phyloP scores from a whole-genome alignment of 1,139 yeast genomes.

The Waltiozyma sp. region DNA sequence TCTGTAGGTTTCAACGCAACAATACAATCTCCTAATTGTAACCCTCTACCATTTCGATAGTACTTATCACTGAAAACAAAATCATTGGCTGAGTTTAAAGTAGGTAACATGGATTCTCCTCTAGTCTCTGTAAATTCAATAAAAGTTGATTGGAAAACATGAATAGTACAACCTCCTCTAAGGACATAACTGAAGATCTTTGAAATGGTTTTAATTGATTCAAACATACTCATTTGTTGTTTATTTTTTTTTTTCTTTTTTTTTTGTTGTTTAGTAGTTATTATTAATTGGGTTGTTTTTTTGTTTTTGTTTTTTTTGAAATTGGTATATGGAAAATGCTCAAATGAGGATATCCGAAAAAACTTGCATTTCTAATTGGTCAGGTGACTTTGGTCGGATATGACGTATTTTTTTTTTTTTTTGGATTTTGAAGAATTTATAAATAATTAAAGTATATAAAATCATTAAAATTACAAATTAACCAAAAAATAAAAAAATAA shows the following conservation, averaged over 20 bases:
- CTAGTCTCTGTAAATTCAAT: conserved; percentile 74
- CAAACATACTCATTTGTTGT: conserved; percentile 4
- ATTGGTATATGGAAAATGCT: too few relatives aligned
- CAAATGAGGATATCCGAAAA: too few relatives aligned
- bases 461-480: too few relatives aligned
- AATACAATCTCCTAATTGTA: conserved; percentile 75
- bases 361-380: background rate
- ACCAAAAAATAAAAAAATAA: too few relatives aligned
- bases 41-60: conserved; percentile 31
- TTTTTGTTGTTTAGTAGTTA: too few relatives aligned
- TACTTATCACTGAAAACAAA: conserved; percentile 72
- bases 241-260: background rate
- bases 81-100: conserved; percentile 64
- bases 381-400: background rate
- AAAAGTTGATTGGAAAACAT: conserved; percentile 51
- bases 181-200: conserved; percentile 22
- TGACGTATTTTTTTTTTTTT: too few relatives aligned
- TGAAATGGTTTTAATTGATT: conserved; percentile 11
- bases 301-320: too few relatives aligned
- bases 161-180: conserved; percentile 60
- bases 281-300: too few relatives aligned
- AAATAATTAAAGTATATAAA: too few relatives aligned
- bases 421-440: too few relatives aligned
- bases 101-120: conserved; percentile 95
- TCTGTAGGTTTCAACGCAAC: conserved; percentile 88